Conservation (phyloP, 78 protist genomes). For the Planoprotostelium fungivorum region DNA sequence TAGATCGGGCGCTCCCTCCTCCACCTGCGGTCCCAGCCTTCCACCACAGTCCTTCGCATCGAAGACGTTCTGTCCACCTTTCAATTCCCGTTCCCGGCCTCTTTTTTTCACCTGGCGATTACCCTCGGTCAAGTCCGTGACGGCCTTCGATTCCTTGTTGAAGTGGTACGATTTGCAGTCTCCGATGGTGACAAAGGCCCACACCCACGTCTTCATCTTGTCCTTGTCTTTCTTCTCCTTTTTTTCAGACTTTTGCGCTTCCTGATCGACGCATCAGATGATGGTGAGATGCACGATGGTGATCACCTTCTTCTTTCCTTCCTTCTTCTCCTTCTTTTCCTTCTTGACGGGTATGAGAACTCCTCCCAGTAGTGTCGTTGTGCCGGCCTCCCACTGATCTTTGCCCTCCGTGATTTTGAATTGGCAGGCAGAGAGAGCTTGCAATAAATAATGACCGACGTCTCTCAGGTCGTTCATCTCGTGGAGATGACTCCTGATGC, state of each 20-base stretch:
- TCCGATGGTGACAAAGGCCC: conserved; percentile 48
- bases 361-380: conserved; percentile 64
- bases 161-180: conserved; percentile 61
- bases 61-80: conserved; percentile 22
- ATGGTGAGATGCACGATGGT: too few relatives aligned
- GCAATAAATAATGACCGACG: conserved; percentile 51
- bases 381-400: conserved; percentile 64
- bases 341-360: conserved; percentile 19
- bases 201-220: conserved; percentile 7
- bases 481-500: neutral
- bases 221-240: neutral
- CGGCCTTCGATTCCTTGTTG: conserved; percentile 14
- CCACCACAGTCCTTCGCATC: conserved; percentile 71
- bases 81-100: conserved; percentile 9
- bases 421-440: conserved; percentile 49
- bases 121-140: conserved; percentile 55
- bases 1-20: conserved; percentile 68
- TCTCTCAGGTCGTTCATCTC: conserved; percentile 59
- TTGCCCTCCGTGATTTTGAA: conserved; percentile 51
- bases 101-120: conserved; percentile 19
- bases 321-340: neutral
- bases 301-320: neutral
- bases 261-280: too few relatives aligned
- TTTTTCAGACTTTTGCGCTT: neutral
- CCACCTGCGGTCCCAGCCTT: conserved; percentile 63